Base-by-base conservation (phyloP, 768 basidiomycete genomes). In the Tulasnella sp. region DNA sequence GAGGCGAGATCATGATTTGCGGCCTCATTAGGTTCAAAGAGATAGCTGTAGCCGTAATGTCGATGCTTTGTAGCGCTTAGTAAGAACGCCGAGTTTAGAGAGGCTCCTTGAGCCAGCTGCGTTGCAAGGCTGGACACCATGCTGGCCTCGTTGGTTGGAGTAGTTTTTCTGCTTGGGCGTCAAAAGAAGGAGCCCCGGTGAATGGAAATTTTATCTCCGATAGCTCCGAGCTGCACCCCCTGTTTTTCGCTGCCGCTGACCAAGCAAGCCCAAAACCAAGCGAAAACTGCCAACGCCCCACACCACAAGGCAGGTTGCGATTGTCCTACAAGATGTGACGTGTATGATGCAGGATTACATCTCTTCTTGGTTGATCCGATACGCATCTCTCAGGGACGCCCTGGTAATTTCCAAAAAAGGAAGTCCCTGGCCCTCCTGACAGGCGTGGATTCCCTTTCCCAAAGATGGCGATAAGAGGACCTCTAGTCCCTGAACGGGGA, bases 1-100 rank as follows among this genome's bases (percentile, higher is more conserved):
- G 95, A 90, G 84, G 97, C 93, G 80, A 98, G 88, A 86, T 99
- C 96, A 85, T 98, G 93, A 80, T 91, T 88, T 83, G 94, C 92
- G 12, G 96, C 96, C 75, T 94, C 93, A 80, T 90, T 89, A 58
- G 93, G 91, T 20, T 93, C 91, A 86, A 97, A 98, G 48, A 99
- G 90, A 87, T 98, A 98, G 0, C 96, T 97, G 84, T 93, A 91
- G 0, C 90, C 86, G 22, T 42, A 86, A 82, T 87, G 88, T 83
- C 12, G 86, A 86, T 89, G 93, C 85, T 91, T 90, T 82, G 89
- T 90, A 72, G 90, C 88, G 78, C 72, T 76, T 90, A 58, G 87
- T 11, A 97, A 89, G 48, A 96, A 88, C 40, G 90, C 86, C 46
- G 92, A 88, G 86, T 98, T 97, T 42, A 96, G 87, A 8, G 96